phyloP scores from a whole-genome alignment of 768 basidiomycete species.

The Mycena metata region DNA sequence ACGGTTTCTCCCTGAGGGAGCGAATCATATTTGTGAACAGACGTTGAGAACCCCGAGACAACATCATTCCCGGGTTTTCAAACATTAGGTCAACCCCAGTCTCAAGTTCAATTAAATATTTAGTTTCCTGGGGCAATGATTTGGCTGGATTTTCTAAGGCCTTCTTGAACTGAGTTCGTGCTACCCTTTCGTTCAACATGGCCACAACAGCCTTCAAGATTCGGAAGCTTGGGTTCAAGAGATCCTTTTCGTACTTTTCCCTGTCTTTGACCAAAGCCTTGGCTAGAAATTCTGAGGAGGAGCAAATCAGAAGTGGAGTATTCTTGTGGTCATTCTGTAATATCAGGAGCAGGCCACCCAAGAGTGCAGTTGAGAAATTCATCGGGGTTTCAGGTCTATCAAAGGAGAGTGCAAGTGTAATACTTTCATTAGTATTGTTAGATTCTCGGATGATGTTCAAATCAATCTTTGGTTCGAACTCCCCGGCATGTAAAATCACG shows the following conservation, averaged over 20 bases:
- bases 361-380: not conserved
- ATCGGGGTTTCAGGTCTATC: too few relatives aligned
- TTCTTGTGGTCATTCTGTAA: not conserved
- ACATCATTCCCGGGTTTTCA: not conserved
- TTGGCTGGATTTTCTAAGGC: not conserved
- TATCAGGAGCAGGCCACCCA: not conserved
- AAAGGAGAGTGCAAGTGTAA: not conserved
- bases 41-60: not conserved
- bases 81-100: not conserved
- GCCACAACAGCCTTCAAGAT: not conserved
- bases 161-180: not conserved
- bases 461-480: conserved; percentile 1
- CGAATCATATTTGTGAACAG: not conserved
- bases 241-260: not conserved
- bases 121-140: not conserved
- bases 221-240: not conserved
- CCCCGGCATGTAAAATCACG: not conserved
- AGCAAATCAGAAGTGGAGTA: not conserved
- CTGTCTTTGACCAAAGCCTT: too few relatives aligned
- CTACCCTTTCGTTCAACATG: not conserved
- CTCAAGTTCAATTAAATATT: not conserved
- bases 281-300: not conserved
- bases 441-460: not conserved
- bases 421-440: not conserved
- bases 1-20: not conserved